Base-by-base conservation (phyloP, 305 asterid genomes). In the Fraxinus baroniana region DNA sequence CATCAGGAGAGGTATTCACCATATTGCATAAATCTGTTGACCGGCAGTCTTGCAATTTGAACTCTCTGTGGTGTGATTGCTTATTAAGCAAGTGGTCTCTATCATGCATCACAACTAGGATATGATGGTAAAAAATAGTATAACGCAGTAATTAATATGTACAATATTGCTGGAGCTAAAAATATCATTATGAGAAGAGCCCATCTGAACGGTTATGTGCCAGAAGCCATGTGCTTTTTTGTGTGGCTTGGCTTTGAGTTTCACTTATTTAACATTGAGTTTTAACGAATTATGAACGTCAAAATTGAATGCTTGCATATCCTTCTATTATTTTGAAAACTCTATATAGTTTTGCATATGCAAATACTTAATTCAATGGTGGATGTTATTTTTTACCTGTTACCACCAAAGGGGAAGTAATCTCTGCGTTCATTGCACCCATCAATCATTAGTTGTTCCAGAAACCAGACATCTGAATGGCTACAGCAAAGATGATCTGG, bases 1-100 rank as follows among this genome's bases (percentile, higher is more conserved):
- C 94, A 93, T 84, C 94, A 91, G 10, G 99, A 95, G 90, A 94
- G 99, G 99, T 95, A 86, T 76, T 35, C 33, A 35, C 79, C 73
- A 55, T 73, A 74, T 83, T 1, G 18, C 71, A 55, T 72, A 30
- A 20, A 18, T 62, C 37, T 77, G 79, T 64, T 66, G 78, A 68
- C 3, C 12, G 35, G 77, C 7, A 64, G 60, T 37, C 55, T 6
- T 10, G 28, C 57, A 18, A 28, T 71, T 33, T 74, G 5, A 24
- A 55, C 36, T 39, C 74, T 55, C 76, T 80, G 70, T 28, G 2
- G 13, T 22, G 8, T 33, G 35, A 52, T 66, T 78, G 24, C 73
- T 39, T 36, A 81, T 6, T 74, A 26, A 66, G 78, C 62, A 75
- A 71, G 24, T 57, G 55, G 62, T 32, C 62, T 35, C 18, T 55